Evolutionary conservation across 2,329 filamentous ascomycete species (phyloP), one percentile per base, ranked within the genome.

Genomic region (Byssothecium circinans): DNA sequence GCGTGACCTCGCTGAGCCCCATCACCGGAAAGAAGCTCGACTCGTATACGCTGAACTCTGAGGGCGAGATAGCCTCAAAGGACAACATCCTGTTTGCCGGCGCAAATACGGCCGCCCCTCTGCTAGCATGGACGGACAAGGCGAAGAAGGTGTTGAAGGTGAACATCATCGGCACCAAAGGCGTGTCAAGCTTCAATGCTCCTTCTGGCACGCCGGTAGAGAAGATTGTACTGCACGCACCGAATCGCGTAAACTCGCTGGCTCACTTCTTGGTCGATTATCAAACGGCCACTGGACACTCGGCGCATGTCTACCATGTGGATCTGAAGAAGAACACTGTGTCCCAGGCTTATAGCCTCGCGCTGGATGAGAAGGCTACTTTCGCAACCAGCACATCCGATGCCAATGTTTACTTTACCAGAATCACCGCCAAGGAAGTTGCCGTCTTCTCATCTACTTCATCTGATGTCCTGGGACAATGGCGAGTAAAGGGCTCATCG

Each of bases 191-290:
- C 30, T 77, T 79, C 63, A 65, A 65, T 42, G 73, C 76, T 18
- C 74, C 74, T 14, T 68, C 64, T 39, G 58, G 65, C 20, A 60
- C 71, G 11, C 56, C 61, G 11, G 64, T 78, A 3, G 78, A 84
- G 45, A 74, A 76, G 17, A 75, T 88, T 37, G 70, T 73, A 2
- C 77, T 96, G 18, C 89, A 95, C 64, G 88, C 88, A 1, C 87
- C 90, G 14, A 84, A 85, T 55, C 78, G 86, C 45, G 74, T 83
- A 23, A 87, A 88, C 62, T 86, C 88, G 3, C 78, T 84, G 37
- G 79, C 89, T 30, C 90, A 95, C 74, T 95, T 96, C 74, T 75
- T 96, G 25, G 87, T 96, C 4, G 88, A 96, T 58, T 90, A 84
- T 59, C 80, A 85, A 59, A 89, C 89, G 0, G 77, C 77, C 29